A percentile compares a stretch with the other conserved stretches of the same genome.
These are phyloP conservation scores for Suhomyces vadensis DNA, from an alignment of 805 yeast species.

Conservation along the genomic window DNA sequence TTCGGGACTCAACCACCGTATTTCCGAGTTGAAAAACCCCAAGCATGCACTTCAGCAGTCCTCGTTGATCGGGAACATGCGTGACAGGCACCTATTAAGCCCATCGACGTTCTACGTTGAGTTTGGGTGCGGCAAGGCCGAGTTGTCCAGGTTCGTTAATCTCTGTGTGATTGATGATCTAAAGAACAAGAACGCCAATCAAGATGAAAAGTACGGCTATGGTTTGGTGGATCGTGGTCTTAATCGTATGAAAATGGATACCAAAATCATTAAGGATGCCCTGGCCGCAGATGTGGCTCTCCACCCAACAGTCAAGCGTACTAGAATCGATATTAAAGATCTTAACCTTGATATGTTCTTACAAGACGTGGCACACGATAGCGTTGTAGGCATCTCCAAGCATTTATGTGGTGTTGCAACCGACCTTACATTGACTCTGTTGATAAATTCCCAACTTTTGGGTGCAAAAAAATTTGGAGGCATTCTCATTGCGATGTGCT, in stretches of 20 bases:
- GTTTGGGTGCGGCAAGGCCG: slow-evolving; percentile 92
- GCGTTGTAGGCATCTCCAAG: slow-evolving; percentile 70
- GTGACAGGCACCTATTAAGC: slow-evolving; percentile 40
- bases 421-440: slow-evolving; percentile 73
- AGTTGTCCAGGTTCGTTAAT: slow-evolving; percentile 66
- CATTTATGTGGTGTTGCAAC: slow-evolving; percentile 96
- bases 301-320: slow-evolving; percentile 45
- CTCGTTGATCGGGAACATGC: slow-evolving; percentile 70
- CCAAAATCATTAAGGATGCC: slow-evolving; percentile 60
- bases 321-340: slow-evolving; percentile 81
- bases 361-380: slow-evolving; percentile 18
- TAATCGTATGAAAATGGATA: slow-evolving; percentile 76
- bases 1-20: slow-evolving; percentile 38
- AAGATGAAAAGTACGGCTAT: slow-evolving; percentile 35
- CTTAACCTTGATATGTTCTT: slow-evolving; percentile 52
- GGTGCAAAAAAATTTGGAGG: slow-evolving; percentile 45
- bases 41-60: slow-evolving; percentile 86
- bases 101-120: slow-evolving; percentile 52
- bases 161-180: slow-evolving; percentile 31
- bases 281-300: slow-evolving; percentile 8
- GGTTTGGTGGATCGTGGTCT: slow-evolving; percentile 75
- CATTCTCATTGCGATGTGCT: slow-evolving; percentile 85
- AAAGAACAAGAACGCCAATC: background rate
- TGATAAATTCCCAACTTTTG: slow-evolving; percentile 41
- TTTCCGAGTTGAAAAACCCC: slow-evolving; percentile 52